These are phyloP conservation scores for Spathaspora gorwiae DNA, from an alignment of 805 yeast genomes.

Conservation along the genomic window DNA sequence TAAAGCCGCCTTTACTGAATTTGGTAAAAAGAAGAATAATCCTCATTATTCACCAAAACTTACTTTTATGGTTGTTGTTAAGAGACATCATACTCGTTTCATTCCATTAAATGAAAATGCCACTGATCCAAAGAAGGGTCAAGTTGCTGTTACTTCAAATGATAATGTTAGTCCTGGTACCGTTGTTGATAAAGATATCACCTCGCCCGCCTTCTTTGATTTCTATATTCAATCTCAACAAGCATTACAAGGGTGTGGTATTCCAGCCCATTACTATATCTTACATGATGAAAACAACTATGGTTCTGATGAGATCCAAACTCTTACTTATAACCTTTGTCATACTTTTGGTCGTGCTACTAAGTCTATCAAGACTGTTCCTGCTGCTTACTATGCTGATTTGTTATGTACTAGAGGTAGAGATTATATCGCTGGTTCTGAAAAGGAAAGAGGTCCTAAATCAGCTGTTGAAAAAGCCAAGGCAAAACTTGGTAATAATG, in stretches of 20 bases:
- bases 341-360: slow-evolving; percentile 9
- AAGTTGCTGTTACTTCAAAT: slow-evolving; percentile 6
- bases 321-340: slow-evolving; percentile 7
- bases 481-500: slow-evolving; percentile 3
- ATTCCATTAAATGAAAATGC: slow-evolving; percentile 6
- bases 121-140: slow-evolving; percentile 1
- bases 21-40: slow-evolving; percentile 2
- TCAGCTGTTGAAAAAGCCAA: slow-evolving; percentile 5
- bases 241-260: slow-evolving; percentile 9
- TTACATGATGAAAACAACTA: slow-evolving; percentile 8
- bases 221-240: slow-evolving; percentile 9
- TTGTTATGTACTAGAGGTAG: slow-evolving; percentile 7
- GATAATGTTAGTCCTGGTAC: slow-evolving; percentile 8
- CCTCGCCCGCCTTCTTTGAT: slow-evolving; percentile 7
- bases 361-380: slow-evolving; percentile 7
- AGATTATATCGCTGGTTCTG: slow-evolving; percentile 6
- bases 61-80: slow-evolving; percentile 8
- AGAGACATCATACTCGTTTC: slow-evolving; percentile 8
- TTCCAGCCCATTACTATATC: slow-evolving; percentile 9
- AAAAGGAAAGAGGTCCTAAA: slow-evolving; percentile 1
- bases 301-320: slow-evolving; percentile 5
- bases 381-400: slow-evolving; percentile 9
- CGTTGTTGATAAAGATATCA: slow-evolving; percentile 4
- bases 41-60: slow-evolving; percentile 3
- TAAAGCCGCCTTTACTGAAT: slow-evolving; percentile 6